Percentiles rank a stretch among this genome's conserved stretches.
These are phyloP conservation scores for Zhuliangozyma blackwelliae DNA, from an alignment of 1,139 yeast genomes.

Conservation along the genomic window DNA sequence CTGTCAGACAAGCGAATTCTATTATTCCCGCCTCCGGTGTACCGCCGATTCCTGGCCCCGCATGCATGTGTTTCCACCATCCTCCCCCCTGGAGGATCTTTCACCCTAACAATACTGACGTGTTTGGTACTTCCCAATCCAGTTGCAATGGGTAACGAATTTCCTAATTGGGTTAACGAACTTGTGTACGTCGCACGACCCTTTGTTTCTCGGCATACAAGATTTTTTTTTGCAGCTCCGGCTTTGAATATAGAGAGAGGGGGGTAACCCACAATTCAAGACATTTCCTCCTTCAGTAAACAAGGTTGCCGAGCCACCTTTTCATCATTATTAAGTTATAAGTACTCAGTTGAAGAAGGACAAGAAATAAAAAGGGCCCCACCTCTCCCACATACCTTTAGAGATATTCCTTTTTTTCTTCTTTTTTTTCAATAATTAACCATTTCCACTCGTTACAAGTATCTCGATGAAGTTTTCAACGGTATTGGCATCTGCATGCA, in stretches of 20 bases:
- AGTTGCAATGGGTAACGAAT: background rate
- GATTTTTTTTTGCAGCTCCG: slow-evolving; percentile 1
- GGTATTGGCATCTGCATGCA: slow-evolving; percentile 4
- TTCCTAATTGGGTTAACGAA: slow-evolving; percentile 1
- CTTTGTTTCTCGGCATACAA: too few species aligned
- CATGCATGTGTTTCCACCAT: too few species aligned
- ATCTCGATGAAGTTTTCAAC: slow-evolving; percentile 9
- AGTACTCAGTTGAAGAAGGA: background rate
- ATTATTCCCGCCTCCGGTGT: too few species aligned
- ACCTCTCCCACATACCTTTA: too few species aligned
- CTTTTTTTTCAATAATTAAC: background rate
- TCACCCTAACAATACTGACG: too few species aligned
- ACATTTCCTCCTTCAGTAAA: slow-evolving; percentile 2
- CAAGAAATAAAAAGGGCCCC: too few species aligned
- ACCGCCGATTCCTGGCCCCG: too few species aligned
- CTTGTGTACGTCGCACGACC: background rate
- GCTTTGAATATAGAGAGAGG: too few species aligned
- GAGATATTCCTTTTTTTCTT: background rate
- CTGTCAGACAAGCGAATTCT: too few species aligned
- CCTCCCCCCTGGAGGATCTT: too few species aligned
- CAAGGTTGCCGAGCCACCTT: background rate
- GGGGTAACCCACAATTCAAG: too few species aligned
- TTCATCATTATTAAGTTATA: background rate
- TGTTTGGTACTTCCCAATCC: background rate
- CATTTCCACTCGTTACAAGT: slow-evolving; percentile 3